Base-by-base conservation (phyloP, 2,329 filamentous ascomycete species). In the Lithohypha guttulata region DNA sequence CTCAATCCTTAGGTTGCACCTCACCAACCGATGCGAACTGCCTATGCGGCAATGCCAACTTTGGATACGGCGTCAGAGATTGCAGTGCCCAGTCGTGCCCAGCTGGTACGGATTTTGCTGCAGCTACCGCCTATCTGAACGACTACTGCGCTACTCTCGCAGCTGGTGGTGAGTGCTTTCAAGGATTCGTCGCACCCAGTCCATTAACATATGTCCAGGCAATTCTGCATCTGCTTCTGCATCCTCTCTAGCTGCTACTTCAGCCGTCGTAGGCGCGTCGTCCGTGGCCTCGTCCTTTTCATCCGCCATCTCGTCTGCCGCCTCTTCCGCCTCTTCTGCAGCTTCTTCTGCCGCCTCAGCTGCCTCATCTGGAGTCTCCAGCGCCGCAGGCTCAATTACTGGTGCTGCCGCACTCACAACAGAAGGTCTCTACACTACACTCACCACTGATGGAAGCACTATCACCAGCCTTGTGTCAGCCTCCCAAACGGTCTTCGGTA, bases 31-130 rank as follows among this genome's bases (percentile, higher is more conserved):
- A 68, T 44, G 30, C 56, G 29, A 37, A 39, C 19, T 69, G 65
- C 48, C 49, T 57, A 8, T 68, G 64, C 56, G 53, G 48, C 23
- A 59, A 52, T 38, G 21, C 46, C 15, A 45, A 69, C 56, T 68
- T 68, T 51, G 42, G 50, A 20, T 61, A 54, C 43, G 66, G 66
- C 42, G 56, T 69, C 33, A 62, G 59, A 25, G 66, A 69, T 53
- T 69, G 66, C 57, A 61, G 61, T 27, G 31, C 47, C 11, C 44
- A 66, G 51, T 60, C 63, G 22, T 69, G 66, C 51, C 59, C 60
- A 8, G 9, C 32, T 29, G 50, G 45, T 10, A 59, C 61, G 17
- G 53, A 64, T 42, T 43, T 59, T 8, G 39, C 44, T 33, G 32
- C 48, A 10, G 59, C 63, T 32, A 46, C 60, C 23, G 25, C 48